Evolutionary conservation across 495 filamentous ascomycete species (phyloP), one percentile per base, ranked within the genome.

Genomic region (Clavariopsis aquatica): DNA sequence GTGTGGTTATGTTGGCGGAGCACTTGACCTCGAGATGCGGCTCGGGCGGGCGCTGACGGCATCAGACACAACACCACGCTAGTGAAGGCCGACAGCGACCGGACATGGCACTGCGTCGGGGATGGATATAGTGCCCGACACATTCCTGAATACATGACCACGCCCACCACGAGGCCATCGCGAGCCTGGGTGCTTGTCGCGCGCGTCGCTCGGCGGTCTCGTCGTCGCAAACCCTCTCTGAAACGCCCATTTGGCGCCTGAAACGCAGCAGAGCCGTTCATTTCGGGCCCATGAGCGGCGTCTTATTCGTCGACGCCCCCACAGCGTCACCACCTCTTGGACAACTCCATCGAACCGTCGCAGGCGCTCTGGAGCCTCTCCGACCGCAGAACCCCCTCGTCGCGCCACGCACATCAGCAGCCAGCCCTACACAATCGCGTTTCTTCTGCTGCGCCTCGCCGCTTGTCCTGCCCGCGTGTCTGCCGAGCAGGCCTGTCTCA

Each of bases 201-300:
- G 57, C 38, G 36, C 13, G 23, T 65, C 47, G 36, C 19, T 27
- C 36, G 31, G 51, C 52, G 5, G 52, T 29, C 31, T 43, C n/a
- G n/a, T 54, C 38, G 49, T 57, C 41, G 38, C 64, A 26, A 52
- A 67, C 58, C 57, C n/a, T 43, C 43, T 54, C 49, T 69, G 66
- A 69, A 69, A 69, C 66, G 36, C 63, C 58, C 45, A 59, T 49
- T 58, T 31, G 20, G 41, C 7, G 51, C 22, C 61, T 65, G 63
- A 66, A 66, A 66, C 63, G 49, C 63, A 60, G 31, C 63, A 54
- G 22, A 60, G 55, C 63, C n/a, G 13, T 26, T 66, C 56, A 66
- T 66, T 51, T 66, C 57, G 63, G 49, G 15, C 34, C 12, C 43
- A 52, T 20, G 8, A 31, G 28, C 22, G 7, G 34, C 56, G 27